A percentile compares a stretch with the other conserved stretches of the same genome.
These are phyloP conservation scores for Saccharomycopsis fermentans DNA, from an alignment of 805 yeast species.

Conservation along the genomic window DNA sequence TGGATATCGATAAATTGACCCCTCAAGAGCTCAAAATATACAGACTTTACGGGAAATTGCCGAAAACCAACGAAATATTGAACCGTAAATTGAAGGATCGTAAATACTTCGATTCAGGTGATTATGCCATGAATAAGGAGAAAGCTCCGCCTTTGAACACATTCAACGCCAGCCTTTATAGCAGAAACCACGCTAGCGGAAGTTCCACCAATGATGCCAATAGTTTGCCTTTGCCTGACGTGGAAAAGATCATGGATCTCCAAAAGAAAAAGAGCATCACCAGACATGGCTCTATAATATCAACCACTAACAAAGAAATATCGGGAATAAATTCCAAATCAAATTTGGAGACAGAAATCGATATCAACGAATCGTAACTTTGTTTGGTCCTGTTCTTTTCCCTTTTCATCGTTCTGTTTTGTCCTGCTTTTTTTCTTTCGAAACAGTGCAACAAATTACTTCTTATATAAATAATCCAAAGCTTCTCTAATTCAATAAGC, in stretches of 20 bases:
- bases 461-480: no score
- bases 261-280: slow-evolving; percentile 18
- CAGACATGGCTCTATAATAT: slow-evolving; percentile 16
- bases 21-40: slow-evolving; percentile 76
- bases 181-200: slow-evolving; percentile 6
- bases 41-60: slow-evolving; percentile 77
- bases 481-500: no score
- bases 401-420: no score
- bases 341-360: slow-evolving; percentile 17
- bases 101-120: slow-evolving; percentile 90
- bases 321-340: slow-evolving; percentile 14
- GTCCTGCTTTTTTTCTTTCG: no score
- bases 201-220: slow-evolving; percentile 9
- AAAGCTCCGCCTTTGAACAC: background rate
- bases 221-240: slow-evolving; percentile 16
- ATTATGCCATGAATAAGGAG: slow-evolving; percentile 62
- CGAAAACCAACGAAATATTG: slow-evolving; percentile 67
- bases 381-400: no score
- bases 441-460: no score
- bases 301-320: slow-evolving; percentile 17
- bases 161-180: background rate
- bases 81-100: slow-evolving; percentile 73
- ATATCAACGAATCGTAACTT: background rate
- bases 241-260: slow-evolving; percentile 15
- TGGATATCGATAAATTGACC: slow-evolving; percentile 48